These are phyloP conservation scores for Trichaptum fuscoviolaceum DNA, from an alignment of 768 basidiomycete species.

Conservation along the genomic window DNA sequence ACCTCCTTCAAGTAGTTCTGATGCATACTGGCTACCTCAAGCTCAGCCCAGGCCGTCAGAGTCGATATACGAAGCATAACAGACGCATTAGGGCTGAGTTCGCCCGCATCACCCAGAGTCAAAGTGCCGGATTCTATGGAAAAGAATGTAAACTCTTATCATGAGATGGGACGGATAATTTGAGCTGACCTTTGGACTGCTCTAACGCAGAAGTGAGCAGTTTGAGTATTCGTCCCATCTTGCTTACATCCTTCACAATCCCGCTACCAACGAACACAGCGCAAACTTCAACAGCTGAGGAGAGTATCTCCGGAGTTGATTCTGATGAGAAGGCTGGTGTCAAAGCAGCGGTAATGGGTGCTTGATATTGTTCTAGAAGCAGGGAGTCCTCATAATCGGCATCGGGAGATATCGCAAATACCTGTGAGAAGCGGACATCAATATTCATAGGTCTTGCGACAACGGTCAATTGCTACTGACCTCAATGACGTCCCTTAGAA, in stretches of 20 bases:
- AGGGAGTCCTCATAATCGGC: constrained; percentile 89
- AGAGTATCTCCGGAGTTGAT: constrained; percentile 91
- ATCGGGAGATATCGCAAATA: constrained; percentile 82
- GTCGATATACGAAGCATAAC: constrained; percentile 92
- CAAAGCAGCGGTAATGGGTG: constrained; percentile 94
- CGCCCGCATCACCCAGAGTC: constrained; percentile 78
- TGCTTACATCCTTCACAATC: constrained; percentile 79
- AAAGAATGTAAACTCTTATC: constrained; percentile 4
- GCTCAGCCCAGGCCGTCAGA: constrained; percentile 91
- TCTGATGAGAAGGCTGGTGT: constrained; percentile 96
- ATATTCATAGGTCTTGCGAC: not conserved
- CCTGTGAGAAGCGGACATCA: constrained; percentile 40
- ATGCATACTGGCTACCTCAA: constrained; percentile 70
- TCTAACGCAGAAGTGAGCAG: constrained; percentile 82
- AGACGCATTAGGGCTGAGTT: constrained; percentile 90
- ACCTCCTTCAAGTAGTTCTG: constrained; percentile 78
- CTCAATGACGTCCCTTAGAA: constrained; percentile 89
- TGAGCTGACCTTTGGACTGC: constrained; percentile 72
- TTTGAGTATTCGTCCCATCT: constrained; percentile 94
- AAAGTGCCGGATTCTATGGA: constrained; percentile 71
- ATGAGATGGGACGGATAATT: constrained; percentile 5
- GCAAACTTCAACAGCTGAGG: constrained; percentile 88
- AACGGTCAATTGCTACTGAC: constrained; percentile 35
- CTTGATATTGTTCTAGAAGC: constrained; percentile 94
- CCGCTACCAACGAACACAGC: constrained; percentile 95